Evolutionary conservation across 768 basidiomycete genomes (phyloP).

Genomic region (Lactarius vividus): DNA sequence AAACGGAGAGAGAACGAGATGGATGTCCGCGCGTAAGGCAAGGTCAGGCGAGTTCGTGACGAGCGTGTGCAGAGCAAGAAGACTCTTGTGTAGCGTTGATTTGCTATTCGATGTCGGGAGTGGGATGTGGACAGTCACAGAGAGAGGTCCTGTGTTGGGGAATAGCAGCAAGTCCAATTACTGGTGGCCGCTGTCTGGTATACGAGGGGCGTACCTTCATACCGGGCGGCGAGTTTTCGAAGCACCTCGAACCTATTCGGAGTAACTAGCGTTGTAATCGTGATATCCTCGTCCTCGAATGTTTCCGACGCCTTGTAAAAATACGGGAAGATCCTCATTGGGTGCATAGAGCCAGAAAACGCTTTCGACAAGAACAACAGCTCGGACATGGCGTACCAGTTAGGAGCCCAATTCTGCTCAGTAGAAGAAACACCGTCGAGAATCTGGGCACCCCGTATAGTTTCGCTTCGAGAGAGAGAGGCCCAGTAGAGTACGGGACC

Average conservation of each 20-base stretch:
- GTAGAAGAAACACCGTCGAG: conserved; percentile 4
- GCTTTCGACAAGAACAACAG: conserved; percentile 58
- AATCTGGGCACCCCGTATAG: not conserved
- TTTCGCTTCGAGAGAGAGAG: conserved; percentile 6
- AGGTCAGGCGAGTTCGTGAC: conserved; percentile 67
- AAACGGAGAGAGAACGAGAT: conserved; percentile 78
- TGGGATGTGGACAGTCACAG: conserved; percentile 75
- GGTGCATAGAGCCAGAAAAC: conserved; percentile 66
- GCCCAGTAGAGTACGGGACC: conserved; percentile 15
- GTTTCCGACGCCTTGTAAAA: conserved; percentile 65
- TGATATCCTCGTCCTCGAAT: conserved; percentile 66
- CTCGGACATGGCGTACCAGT: conserved; percentile 22
- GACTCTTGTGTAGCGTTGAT: conserved; percentile 39
- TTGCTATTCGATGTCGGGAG: conserved; percentile 44
- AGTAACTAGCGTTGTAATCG: conserved; percentile 83
- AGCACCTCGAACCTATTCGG: conserved; percentile 75
- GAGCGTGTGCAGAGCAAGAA: conserved; percentile 62
- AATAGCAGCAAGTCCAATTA: not conserved
- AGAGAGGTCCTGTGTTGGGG: conserved; percentile 66
- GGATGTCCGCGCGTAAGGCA: conserved; percentile 73
- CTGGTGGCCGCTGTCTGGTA: not conserved
- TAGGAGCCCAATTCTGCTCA: conserved; percentile 15
- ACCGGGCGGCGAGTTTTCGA: conserved; percentile 66
- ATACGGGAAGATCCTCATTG: conserved; percentile 75
- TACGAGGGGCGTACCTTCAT: conserved; percentile 57